Percentiles rank a stretch among this genome's conserved stretches.
Evolutionary conservation across 495 filamentous ascomycete genomes (phyloP).

Genomic region (Oleoguttula mirabilis): DNA sequence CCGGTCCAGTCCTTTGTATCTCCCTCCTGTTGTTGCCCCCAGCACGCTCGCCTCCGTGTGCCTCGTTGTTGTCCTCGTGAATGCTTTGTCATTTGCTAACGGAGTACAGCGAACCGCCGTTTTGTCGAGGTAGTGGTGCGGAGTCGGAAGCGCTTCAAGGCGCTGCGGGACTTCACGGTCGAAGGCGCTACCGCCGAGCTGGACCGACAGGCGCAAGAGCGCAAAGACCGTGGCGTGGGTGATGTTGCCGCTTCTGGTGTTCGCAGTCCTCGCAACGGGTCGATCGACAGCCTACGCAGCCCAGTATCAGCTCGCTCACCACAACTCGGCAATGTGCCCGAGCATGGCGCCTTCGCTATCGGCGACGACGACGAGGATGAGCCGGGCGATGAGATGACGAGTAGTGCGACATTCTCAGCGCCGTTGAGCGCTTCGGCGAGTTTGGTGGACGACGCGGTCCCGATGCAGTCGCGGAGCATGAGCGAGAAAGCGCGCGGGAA

Average conservation of each 20-base stretch:
- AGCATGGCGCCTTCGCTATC: constrained; percentile 75
- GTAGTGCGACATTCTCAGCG: constrained; percentile 1
- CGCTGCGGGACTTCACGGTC: constrained; percentile 82
- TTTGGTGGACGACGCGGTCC: constrained; percentile 63
- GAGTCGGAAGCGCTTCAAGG: constrained; percentile 73
- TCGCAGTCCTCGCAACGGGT: constrained; percentile 40
- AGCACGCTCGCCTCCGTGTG: neutral
- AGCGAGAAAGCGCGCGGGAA: constrained; percentile 96
- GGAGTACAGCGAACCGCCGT: constrained; percentile 56
- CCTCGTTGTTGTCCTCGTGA: neutral
- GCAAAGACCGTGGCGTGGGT: constrained; percentile 47
- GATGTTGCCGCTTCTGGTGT: constrained; percentile 26
- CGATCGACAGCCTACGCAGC: constrained; percentile 60
- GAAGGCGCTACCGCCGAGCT: constrained; percentile 92
- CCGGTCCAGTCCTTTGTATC: too few relatives aligned
- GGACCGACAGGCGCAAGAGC: constrained; percentile 59
- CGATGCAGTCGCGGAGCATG: constrained; percentile 88
- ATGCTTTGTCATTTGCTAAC: neutral
- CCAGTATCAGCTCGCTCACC: constrained; percentile 49
- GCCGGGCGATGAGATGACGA: constrained; percentile 27
- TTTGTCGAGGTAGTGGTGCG: constrained; percentile 73
- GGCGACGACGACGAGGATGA: constrained; percentile 74
- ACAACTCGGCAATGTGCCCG: constrained; percentile 63
- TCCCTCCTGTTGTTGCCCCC: too few relatives aligned
- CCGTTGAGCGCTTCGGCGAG: constrained; percentile 5